Percentiles rank a stretch among this genome's conserved stretches.
Conservation (phyloP, 345 rosid species). For the Camelina neglecta region DNA sequence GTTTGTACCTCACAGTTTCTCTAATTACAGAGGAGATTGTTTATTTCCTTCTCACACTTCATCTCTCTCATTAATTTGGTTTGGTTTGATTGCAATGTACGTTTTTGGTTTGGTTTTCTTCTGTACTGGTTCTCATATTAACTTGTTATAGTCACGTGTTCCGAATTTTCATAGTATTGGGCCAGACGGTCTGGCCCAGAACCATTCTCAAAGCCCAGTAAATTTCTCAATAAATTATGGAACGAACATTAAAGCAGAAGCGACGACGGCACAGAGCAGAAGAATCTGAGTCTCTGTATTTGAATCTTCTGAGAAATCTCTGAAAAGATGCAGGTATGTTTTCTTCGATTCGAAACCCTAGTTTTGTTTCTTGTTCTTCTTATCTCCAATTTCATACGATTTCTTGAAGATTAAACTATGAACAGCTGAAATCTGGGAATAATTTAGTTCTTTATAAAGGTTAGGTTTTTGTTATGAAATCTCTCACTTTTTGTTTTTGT, state of each 20-base stretch:
- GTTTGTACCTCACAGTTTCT: neutral
- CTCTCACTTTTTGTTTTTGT: constrained; percentile 2
- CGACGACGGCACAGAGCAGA: neutral
- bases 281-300: neutral
- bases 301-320: neutral
- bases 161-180: neutral
- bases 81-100: constrained; percentile 18
- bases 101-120: neutral
- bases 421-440: neutral
- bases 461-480: constrained; percentile 20
- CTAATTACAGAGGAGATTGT: neutral
- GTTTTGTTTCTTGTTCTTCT: neutral
- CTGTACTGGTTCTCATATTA: neutral
- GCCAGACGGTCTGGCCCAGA: neutral
- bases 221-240: neutral
- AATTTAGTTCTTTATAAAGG: neutral
- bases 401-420: neutral
- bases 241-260: no score
- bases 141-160: neutral
- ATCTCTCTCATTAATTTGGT: neutral
- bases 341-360: neutral
- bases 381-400: neutral
- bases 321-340: constrained; percentile 26
- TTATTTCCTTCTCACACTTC: neutral
- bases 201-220: neutral